These are phyloP conservation scores for Tolypocladium inflatum DNA, from an alignment of 2,329 filamentous ascomycete species.

Conservation along the genomic window DNA sequence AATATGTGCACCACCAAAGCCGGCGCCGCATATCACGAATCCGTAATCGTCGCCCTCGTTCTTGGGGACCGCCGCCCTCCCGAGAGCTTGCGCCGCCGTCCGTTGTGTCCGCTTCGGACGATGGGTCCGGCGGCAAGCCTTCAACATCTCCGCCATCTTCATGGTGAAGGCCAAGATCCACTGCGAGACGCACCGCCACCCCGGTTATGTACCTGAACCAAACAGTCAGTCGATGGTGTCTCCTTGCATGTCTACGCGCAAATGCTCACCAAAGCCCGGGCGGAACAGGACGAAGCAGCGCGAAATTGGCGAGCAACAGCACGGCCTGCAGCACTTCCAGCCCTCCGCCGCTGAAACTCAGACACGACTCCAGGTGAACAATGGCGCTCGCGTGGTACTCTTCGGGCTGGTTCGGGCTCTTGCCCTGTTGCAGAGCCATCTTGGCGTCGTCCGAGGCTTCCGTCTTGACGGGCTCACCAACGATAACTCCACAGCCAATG, in stretches of 20 bases:
- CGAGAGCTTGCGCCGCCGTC: conserved; percentile 19
- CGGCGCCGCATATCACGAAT: conserved; percentile 76
- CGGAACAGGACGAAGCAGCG: conserved; percentile 79
- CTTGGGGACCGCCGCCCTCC: conserved; percentile 27
- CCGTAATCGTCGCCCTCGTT: conserved; percentile 67
- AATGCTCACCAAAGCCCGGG: conserved; percentile 72
- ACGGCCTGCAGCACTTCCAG: conserved; percentile 93
- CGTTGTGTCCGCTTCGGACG: conserved; percentile 23
- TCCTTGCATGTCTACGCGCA: not conserved
- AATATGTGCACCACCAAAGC: conserved; percentile 96
- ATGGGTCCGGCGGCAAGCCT: conserved; percentile 42
- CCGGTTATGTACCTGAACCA: conserved; percentile 72
- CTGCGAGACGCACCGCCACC: conserved; percentile 79
- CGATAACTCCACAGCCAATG: conserved; percentile 87
- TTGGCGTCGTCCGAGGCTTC: conserved; percentile 25
- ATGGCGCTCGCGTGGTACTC: conserved; percentile 96
- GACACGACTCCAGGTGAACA: conserved; percentile 78
- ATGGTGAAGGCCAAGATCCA: conserved; percentile 86
- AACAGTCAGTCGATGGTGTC: not conserved
- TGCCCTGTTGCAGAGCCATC: conserved; percentile 18
- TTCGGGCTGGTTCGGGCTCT: conserved; percentile 63
- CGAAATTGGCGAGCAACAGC: conserved; percentile 81
- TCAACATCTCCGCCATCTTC: conserved; percentile 69
- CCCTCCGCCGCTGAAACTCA: conserved; percentile 78
- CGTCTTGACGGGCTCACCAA: conserved; percentile 51